Evolutionary conservation across 1,284 basidiomycete species (phyloP), one percentile per base, ranked within the genome.

Genomic region (Melampsora americana): DNA sequence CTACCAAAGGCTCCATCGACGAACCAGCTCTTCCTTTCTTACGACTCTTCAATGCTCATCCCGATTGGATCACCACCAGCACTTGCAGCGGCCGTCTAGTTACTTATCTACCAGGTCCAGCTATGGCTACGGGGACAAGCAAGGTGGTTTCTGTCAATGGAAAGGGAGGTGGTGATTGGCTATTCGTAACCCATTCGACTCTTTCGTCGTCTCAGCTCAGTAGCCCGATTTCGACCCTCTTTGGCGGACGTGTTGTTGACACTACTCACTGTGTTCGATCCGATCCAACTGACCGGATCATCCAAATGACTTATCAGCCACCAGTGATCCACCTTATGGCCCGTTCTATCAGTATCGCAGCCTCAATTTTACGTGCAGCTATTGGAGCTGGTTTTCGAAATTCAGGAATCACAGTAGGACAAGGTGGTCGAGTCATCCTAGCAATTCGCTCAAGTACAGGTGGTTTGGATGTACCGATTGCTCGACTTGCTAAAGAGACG

Each of bases 401-500:
- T 61, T 75, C 72, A 5, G 72, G 72, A n/a, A 20, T 75, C 1
- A 68, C 66, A n/a, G 32, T 75, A 18, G 72, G 72, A 6, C 39
- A 60, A 20, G 28, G 56, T 35, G 72, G 72, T 5, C 50, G 66
- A 18, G 35, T 60, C 0, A 67, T 74, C 26, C 53, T 74, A 1
- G 72, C 72, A 14, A 74, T 74, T 56, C 64, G 72, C 2, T 35
- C 72, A 20, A 67, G 65, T 28, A 67, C 72, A 2, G 72, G 65
- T 60, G 72, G 72, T 30, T n/a, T 74, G 12, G 72, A 74, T 26
- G 72, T 74, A 26, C 72, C 72, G 5, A 74, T 74, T 11, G 72
- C 72, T 11, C 50, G 48, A 30, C 35, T 59, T 12, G 66, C 28
- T 11, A 50, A 44, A 56, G 16, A 61, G 6, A 61, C 16, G 5